Evolutionary conservation across 2,329 filamentous ascomycete species (phyloP).

Genomic region (Paraphaeosphaeria minitans): DNA sequence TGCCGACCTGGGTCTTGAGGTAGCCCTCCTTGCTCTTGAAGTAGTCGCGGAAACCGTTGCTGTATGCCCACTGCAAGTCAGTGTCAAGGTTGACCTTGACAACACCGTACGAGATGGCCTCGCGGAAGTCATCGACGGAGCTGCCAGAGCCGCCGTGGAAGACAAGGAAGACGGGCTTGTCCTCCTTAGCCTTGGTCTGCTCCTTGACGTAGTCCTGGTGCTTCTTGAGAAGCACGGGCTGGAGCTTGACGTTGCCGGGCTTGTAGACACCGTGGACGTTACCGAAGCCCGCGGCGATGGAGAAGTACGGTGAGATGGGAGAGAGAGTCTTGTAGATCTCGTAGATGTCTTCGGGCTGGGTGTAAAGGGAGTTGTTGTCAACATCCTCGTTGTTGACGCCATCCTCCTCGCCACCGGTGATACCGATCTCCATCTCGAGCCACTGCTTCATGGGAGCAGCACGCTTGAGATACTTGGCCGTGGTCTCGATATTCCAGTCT

Average conservation of each 20-base stretch:
- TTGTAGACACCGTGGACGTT: constrained; percentile 99
- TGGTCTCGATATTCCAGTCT: constrained; percentile 89
- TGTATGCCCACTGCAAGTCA: constrained; percentile 90
- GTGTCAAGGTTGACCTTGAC: constrained; percentile 99
- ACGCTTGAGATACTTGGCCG: constrained; percentile 90
- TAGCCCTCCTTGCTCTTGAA: constrained; percentile 95
- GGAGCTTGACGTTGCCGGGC: constrained; percentile 94
- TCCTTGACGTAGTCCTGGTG: constrained; percentile 92
- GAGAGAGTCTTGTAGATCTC: constrained; percentile 74
- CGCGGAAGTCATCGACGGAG: constrained; percentile 81
- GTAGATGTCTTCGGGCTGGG: constrained; percentile 74
- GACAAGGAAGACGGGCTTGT: constrained; percentile 98
- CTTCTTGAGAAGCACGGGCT: constrained; percentile 94
- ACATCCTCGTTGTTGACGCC: constrained; percentile 98
- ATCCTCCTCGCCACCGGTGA: constrained; percentile 93
- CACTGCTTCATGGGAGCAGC: constrained; percentile 95
- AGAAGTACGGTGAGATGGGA: constrained; percentile 91
- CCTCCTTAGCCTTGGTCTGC: constrained; percentile 70
- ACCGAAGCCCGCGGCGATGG: constrained; percentile 96
- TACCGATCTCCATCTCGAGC: constrained; percentile 93
- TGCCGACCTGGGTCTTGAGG: constrained; percentile 83
- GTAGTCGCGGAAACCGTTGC: constrained; percentile 91
- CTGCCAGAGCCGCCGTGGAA: constrained; percentile 98
- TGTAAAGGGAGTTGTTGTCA: constrained; percentile 97
- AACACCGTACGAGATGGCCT: constrained; percentile 64